phyloP scores from a whole-genome alignment of 1,284 basidiomycete species.

The Mrakiaceae sp. region DNA sequence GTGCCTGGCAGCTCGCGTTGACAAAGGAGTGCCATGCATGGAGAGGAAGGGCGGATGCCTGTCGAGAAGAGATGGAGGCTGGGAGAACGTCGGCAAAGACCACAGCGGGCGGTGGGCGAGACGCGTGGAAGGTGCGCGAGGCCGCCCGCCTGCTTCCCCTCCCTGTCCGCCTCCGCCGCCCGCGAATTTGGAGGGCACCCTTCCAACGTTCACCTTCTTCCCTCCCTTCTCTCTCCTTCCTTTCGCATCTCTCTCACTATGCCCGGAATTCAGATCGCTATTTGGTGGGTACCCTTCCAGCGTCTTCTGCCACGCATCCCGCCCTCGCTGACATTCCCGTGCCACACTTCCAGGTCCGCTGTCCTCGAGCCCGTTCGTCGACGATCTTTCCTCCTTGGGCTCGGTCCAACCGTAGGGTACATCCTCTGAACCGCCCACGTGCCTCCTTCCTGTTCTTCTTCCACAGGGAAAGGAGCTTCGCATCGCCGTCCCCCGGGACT shows the following conservation, averaged over 20 bases:
- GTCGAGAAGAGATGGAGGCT: no score
- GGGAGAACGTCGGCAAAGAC: no score
- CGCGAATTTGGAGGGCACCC: no score
- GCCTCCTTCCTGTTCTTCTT: not conserved
- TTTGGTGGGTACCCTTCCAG: conserved; percentile 41
- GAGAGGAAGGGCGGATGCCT: no score
- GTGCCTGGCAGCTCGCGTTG: no score
- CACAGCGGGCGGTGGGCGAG: no score
- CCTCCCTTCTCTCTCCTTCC: not conserved
- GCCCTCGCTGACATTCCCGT: not conserved
- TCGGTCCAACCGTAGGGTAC: not conserved
- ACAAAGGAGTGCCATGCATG: no score
- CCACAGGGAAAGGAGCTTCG: conserved; percentile 36
- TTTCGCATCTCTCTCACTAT: conserved; percentile 32
- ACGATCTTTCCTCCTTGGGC: not conserved
- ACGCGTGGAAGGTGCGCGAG: no score
- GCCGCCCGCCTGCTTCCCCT: no score
- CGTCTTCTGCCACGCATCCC: not conserved
- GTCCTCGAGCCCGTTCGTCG: conserved; percentile 14
- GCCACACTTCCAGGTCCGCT: conserved; percentile 9
- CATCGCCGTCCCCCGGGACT: conserved; percentile 54
- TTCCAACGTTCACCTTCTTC: not conserved
- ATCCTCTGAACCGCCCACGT: not conserved
- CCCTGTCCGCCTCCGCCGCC: no score
- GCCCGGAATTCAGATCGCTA: conserved; percentile 65